phyloP scores from a whole-genome alignment of 495 filamentous ascomycete species.

The Penicillium manginii region DNA sequence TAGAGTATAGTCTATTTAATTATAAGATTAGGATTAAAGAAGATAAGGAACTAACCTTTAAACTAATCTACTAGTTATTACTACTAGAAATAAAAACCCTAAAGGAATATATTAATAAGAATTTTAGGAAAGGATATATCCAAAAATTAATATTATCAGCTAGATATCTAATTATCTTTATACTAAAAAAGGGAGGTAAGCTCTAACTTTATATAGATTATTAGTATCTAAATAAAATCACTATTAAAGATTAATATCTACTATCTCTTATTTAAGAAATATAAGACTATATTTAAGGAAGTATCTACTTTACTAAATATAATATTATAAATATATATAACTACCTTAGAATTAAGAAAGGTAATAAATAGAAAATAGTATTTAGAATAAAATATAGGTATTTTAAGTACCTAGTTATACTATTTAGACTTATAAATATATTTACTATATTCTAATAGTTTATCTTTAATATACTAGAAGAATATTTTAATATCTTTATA shows the following conservation, averaged over 20 bases:
- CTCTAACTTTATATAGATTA: constrained; percentile 27
- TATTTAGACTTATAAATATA: constrained; percentile 17
- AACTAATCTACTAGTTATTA: not conserved
- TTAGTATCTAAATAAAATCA: constrained; percentile 23
- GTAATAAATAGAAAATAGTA: constrained; percentile 35
- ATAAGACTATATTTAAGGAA: constrained; percentile 15
- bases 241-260: constrained; percentile 23
- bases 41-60: not conserved
- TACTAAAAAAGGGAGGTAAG: constrained; percentile 22
- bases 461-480: constrained; percentile 32
- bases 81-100: not conserved
- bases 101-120: constrained; percentile 20
- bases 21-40: not conserved
- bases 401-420: constrained; percentile 31
- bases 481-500: constrained; percentile 29
- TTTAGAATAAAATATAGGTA: constrained; percentile 35
- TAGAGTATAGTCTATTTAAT: not conserved
- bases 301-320: constrained; percentile 26
- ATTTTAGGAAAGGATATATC: too few species aligned
- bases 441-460: constrained; percentile 32
- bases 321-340: constrained; percentile 20
- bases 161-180: constrained; percentile 21
- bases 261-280: constrained; percentile 19
- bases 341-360: constrained; percentile 9
- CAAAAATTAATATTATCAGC: constrained; percentile 13